Evolutionary conservation across 805 yeast genomes (phyloP).

Genomic region (Ogataea wickerhamii): DNA sequence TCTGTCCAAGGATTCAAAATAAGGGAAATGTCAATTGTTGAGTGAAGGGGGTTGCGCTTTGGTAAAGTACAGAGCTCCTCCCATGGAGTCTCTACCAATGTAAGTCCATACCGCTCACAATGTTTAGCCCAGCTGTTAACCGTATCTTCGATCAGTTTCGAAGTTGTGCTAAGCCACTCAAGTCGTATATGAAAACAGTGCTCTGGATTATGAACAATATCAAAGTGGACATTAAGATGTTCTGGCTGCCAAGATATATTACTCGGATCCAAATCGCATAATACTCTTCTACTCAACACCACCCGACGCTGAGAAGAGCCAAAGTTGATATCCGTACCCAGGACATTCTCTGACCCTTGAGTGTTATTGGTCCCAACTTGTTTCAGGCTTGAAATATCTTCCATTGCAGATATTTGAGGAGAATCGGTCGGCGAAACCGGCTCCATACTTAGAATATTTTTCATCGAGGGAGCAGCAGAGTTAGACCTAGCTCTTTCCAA

Average conservation of each 20-base stretch:
- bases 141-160: constrained; percentile 77
- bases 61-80: constrained; percentile 78
- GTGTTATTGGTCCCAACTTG: constrained; percentile 3
- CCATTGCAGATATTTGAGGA: constrained; percentile 13
- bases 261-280: constrained; percentile 72
- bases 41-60: constrained; percentile 78
- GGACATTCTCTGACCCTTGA: background rate
- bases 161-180: constrained; percentile 92
- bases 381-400: constrained; percentile 6
- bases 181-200: constrained; percentile 88
- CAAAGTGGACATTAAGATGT: constrained; percentile 78
- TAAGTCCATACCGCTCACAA: constrained; percentile 82
- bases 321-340: background rate
- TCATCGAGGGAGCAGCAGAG: constrained; percentile 14
- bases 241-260: constrained; percentile 75
- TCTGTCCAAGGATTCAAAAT: constrained; percentile 72
- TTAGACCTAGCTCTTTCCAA: constrained; percentile 9
- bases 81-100: constrained; percentile 87
- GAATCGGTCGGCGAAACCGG: constrained; percentile 9
- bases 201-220: constrained; percentile 87
- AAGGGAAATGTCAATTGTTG: constrained; percentile 66
- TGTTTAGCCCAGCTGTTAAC: constrained; percentile 73
- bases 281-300: constrained; percentile 61
- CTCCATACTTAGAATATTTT: background rate
- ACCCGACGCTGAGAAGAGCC: constrained; percentile 30